Percentiles rank a stretch among this genome's conserved stretches.
phyloP scores from a whole-genome alignment of 1,284 basidiomycete species.

The Apiotrichum laibachii region DNA sequence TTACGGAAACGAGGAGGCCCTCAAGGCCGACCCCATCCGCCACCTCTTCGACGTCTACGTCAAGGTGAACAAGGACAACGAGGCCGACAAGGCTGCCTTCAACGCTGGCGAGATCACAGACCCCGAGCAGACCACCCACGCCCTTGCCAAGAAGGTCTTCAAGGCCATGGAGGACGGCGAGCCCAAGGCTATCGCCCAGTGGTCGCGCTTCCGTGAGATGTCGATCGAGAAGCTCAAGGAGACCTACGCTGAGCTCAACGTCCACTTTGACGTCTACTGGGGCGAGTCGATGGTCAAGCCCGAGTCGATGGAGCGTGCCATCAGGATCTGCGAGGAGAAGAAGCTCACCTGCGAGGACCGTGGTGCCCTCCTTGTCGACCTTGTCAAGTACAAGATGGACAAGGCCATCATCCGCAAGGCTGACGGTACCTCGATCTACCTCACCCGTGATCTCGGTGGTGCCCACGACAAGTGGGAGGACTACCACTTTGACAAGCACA shows the following conservation, averaged over 20 bases:
- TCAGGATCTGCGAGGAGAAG: conserved; percentile 54
- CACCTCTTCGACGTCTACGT: conserved; percentile 95
- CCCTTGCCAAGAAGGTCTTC: conserved; percentile 84
- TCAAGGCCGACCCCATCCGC: conserved; percentile 87
- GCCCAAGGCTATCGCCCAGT: conserved; percentile 75
- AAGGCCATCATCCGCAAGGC: conserved; percentile 88
- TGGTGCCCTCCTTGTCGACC: conserved; percentile 73
- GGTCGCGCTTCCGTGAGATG: conserved; percentile 88
- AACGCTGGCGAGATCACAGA: conserved; percentile 39
- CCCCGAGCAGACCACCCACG: conserved; percentile 59
- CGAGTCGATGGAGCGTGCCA: conserved; percentile 71
- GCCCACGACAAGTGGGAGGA: conserved; percentile 89
- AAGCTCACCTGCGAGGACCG: conserved; percentile 61
- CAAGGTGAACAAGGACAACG: conserved; percentile 81
- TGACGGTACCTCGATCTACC: conserved; percentile 95
- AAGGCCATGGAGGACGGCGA: conserved; percentile 95
- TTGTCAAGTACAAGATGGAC: conserved; percentile 84
- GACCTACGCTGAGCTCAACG: conserved; percentile 87
- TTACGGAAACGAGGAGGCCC: conserved; percentile 79
- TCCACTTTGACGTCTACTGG: conserved; percentile 89
- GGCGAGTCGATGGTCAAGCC: conserved; percentile 88
- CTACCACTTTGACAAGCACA: conserved; percentile 97
- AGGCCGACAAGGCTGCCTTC: conserved; percentile 54
- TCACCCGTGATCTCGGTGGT: conserved; percentile 95
- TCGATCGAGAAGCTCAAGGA: conserved; percentile 88